Base-by-base conservation (phyloP, 23 red algal genomes). In the Gracilaria domingensis region DNA sequence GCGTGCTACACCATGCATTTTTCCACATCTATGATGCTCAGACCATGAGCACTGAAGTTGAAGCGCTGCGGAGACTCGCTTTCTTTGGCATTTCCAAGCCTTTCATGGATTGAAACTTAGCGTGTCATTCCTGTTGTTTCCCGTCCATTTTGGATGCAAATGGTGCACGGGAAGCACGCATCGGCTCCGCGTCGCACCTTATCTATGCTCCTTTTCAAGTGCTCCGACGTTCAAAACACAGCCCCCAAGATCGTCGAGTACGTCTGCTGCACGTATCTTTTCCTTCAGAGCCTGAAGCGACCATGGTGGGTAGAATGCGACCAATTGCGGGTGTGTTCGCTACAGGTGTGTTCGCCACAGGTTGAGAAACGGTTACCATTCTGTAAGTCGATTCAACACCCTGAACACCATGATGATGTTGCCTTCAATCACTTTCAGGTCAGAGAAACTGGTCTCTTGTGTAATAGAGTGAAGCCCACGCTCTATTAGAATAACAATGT, bases 51-150 rank as follows among this genome's bases (percentile, higher is more conserved):
- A 28, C 38, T 40, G 23, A 83, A 60, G 3, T 83, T 83, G 56
- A 83, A 83, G n/a, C 80, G 49, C 55, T 59, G 16, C n/a, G 55
- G 55, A 5, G 55, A 20, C 2, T 59, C 55, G 16, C n/a, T 20
- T 16, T 59, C 55, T n/a, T 12, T 59, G 16, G 55, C 80, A 38
- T 13, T 64, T 60, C 80, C 80, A 83, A 83, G 80, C 21, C 80
- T 83, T 34, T 50, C 80, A 33, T 83, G 80, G 30, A 83, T 83
- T 35, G 80, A 60, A 34, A 83, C 20, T 26, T 64, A 83, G 0
- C 29, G 49, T 0, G 0, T 23, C 0, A 6, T 64, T 64, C 34
- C 8, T 4, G 55, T 4, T 20, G 2, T 16, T n/a, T n/a, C 14
- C 16, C 14, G 16, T 4, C 20, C 55, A 4, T 59, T 5, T 5